Percentiles rank a stretch among this genome's conserved stretches.
phyloP scores from a whole-genome alignment of 805 yeast species.

The Candida vaughaniae region DNA sequence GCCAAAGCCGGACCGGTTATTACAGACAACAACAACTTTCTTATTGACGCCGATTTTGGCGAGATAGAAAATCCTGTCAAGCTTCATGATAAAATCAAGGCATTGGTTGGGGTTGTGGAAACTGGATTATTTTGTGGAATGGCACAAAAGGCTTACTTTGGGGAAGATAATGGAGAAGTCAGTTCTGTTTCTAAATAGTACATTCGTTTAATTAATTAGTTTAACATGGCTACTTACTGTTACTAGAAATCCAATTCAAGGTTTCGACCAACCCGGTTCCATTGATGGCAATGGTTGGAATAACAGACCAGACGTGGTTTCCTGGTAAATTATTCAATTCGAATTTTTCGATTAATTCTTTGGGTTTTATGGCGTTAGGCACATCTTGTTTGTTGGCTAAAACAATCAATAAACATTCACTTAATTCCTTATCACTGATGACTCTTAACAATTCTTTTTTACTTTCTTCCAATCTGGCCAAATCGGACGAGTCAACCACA shows the following conservation, averaged over 20 bases:
- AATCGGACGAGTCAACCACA: slow-evolving; percentile 83
- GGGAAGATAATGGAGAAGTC: slow-evolving; percentile 71
- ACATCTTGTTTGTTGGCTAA: slow-evolving; percentile 89
- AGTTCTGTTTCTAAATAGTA: slow-evolving; percentile 1
- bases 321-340: slow-evolving; percentile 60
- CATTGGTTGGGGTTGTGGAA: slow-evolving; percentile 90
- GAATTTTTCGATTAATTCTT: slow-evolving; percentile 72
- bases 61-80: slow-evolving; percentile 49
- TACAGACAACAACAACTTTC: slow-evolving; percentile 92
- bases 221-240: slow-evolving; percentile 34
- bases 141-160: slow-evolving; percentile 85
- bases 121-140: slow-evolving; percentile 81
- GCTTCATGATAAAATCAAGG: slow-evolving; percentile 67
- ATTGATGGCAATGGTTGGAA: slow-evolving; percentile 85
- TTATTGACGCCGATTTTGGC: slow-evolving; percentile 93
- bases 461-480: slow-evolving; percentile 70
- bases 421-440: slow-evolving; percentile 79
- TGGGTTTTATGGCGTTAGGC: slow-evolving; percentile 68
- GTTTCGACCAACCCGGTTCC: slow-evolving; percentile 92
- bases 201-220: no score
- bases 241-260: slow-evolving; percentile 77
- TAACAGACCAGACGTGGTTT: slow-evolving; percentile 81
- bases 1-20: slow-evolving; percentile 97
- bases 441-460: slow-evolving; percentile 75
- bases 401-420: slow-evolving; percentile 73